These are phyloP conservation scores for Eutypella sp. DNA, from an alignment of 2,329 filamentous ascomycete species.

Conservation along the genomic window DNA sequence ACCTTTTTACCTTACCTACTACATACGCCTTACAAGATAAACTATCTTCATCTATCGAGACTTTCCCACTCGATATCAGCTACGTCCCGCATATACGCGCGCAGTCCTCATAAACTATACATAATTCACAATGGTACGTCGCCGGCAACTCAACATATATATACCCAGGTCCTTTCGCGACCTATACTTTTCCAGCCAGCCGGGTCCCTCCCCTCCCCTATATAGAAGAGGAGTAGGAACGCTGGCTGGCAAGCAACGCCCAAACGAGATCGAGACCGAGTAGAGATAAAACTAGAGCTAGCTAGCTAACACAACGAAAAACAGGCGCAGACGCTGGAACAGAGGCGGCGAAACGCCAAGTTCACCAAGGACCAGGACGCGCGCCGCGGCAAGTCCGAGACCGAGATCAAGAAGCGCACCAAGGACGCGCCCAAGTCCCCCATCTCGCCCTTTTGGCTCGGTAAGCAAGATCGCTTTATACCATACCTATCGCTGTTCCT, in stretches of 20 bases:
- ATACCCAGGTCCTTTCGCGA: too few species aligned
- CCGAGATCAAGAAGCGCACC: conserved; percentile 54
- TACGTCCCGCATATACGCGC: not conserved
- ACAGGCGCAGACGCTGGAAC: conserved; percentile 78
- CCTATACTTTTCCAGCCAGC: not conserved
- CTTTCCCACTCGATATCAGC: not conserved
- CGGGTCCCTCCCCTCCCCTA: not conserved
- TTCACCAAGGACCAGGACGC: conserved; percentile 69
- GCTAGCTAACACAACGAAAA: conserved; percentile 7
- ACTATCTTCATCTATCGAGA: not conserved
- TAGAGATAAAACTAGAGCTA: not conserved
- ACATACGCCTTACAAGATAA: too few species aligned
- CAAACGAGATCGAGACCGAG: too few species aligned
- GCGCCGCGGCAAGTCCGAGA: conserved; percentile 70
- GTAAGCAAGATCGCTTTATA: conserved; percentile 41
- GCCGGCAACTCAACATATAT: too few species aligned
- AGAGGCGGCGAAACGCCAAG: conserved; percentile 74
- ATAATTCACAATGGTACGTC: not conserved
- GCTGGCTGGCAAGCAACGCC: too few species aligned
- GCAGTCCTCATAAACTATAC: not conserved
- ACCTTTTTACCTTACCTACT: not conserved
- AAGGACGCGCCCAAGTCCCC: conserved; percentile 55
- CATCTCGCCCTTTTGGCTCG: conserved; percentile 60
- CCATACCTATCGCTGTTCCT: not conserved
- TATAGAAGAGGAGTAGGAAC: too few species aligned